Evolutionary conservation across 768 basidiomycete species (phyloP), one percentile per base, ranked within the genome.

Genomic region (Boletus sp.): DNA sequence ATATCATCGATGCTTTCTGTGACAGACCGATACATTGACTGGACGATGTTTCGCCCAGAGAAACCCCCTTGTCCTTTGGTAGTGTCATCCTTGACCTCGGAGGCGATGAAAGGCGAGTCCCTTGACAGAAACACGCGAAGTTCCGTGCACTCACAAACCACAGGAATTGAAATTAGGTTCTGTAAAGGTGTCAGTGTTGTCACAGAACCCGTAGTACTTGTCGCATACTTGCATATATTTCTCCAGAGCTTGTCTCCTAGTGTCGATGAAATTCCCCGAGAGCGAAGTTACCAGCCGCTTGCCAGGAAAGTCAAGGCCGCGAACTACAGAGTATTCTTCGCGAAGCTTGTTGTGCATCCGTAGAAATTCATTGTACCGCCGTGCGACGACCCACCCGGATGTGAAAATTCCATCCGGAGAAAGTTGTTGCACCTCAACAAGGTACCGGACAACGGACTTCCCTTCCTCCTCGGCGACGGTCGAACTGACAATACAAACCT

Each of bases 1-100:
- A 97, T 92, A 70, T 98, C 97, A 69, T 99, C 97, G 63, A 98
- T 87, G 68, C 93, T 94, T 58, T 92, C 90, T 6, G 96, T 83
- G 43, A 99, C 90, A 25, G 93, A 91, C 30, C 88, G 85, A 67
- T 96, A 98, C 53, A 99, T 81, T 23, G 85, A 88, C 51, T 87
- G 86, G 50, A 98, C 90, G 35, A 97, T 78, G 52, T 84, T 85
- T 14, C 83, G 83, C 7, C 87, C 86, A 19, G 86, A 83, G 62
- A 87, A 85, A 0, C 76, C 66, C 14, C 74, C 70, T 6, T 75
- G 61, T 11, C 73, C 66, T 67, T 85, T 82, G 11, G 13, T 55
- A 60, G n/a, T 47, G 46, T 75, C 73, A 19, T 69, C 71, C 39
- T 64, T 70, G 9, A 73, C 57, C 44, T 80, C 79, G 1, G 83